These are phyloP conservation scores for Ocimum tenuiflorum DNA, from an alignment of 257 asterid species.

Conservation along the genomic window DNA sequence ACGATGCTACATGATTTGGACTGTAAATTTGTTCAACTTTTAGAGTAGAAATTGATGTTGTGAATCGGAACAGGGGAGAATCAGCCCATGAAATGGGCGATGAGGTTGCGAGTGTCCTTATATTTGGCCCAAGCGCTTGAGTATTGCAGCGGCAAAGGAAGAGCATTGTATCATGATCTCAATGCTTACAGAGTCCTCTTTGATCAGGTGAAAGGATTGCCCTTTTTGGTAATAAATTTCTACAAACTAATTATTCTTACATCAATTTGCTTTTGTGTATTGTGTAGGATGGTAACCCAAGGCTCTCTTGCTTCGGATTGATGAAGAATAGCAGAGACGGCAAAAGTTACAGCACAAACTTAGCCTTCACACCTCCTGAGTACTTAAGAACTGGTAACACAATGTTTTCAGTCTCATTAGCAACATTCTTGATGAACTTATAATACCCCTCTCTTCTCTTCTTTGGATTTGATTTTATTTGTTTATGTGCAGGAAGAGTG, in stretches of 20 bases:
- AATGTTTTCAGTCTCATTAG: neutral
- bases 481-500: conserved; percentile 44
- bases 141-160: conserved; percentile 43
- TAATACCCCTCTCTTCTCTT: no score
- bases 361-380: conserved; percentile 66
- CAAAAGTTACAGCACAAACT: no score
- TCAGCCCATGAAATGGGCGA: conserved; percentile 64
- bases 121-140: conserved; percentile 59
- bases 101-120: conserved; percentile 54
- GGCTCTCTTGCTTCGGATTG: conserved; percentile 59
- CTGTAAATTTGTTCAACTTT: neutral
- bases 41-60: neutral
- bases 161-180: conserved; percentile 52
- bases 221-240: no score
- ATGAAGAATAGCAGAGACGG: conserved; percentile 66
- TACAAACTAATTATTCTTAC: neutral
- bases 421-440: neutral
- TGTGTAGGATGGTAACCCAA: conserved; percentile 51
- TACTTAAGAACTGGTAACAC: conserved; percentile 53
- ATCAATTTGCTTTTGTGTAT: neutral
- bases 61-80: conserved; percentile 40
- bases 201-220: conserved; percentile 37
- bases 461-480: neutral
- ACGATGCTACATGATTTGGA: neutral
- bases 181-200: no score